Conservation (phyloP, 2,329 filamentous ascomycete species). For the Ophiostoma quercus region DNA sequence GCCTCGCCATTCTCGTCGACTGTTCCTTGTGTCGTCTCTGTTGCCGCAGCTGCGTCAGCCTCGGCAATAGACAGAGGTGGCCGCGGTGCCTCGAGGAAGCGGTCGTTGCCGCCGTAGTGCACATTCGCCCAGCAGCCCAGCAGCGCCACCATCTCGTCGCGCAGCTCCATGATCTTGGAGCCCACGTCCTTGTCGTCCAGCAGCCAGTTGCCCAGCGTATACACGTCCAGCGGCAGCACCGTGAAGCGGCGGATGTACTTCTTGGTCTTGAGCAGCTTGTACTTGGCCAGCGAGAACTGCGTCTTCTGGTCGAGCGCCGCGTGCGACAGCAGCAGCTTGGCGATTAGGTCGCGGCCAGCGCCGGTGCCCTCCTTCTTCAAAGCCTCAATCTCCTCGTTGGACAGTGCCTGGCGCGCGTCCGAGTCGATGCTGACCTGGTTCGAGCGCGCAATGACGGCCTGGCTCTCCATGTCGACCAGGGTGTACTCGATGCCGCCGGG, state of each 20-base stretch:
- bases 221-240: slow-evolving; percentile 75
- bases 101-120: slow-evolving; percentile 56
- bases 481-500: slow-evolving; percentile 41
- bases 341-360: slow-evolving; percentile 82
- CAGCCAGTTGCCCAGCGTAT: slow-evolving; percentile 68
- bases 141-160: slow-evolving; percentile 76
- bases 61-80: slow-evolving; percentile 20
- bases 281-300: slow-evolving; percentile 86
- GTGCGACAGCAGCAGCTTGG: slow-evolving; percentile 87
- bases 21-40: background rate
- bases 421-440: slow-evolving; percentile 57
- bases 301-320: slow-evolving; percentile 91
- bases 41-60: slow-evolving; percentile 30
- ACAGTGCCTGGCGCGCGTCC: slow-evolving; percentile 59
- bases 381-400: slow-evolving; percentile 68
- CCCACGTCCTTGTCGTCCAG: slow-evolving; percentile 71
- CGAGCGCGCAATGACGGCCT: slow-evolving; percentile 49
- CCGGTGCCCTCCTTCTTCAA: slow-evolving; percentile 67
- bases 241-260: slow-evolving; percentile 91
- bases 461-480: slow-evolving; percentile 43
- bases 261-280: slow-evolving; percentile 86
- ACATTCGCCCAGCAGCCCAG: slow-evolving; percentile 87
- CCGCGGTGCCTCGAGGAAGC: slow-evolving; percentile 18
- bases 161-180: slow-evolving; percentile 73
- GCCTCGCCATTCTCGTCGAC: background rate